Percentiles rank a stretch among this genome's conserved stretches.
phyloP scores from a whole-genome alignment of 176 grass and related monocot species.

The Aegilops umbellulata region DNA sequence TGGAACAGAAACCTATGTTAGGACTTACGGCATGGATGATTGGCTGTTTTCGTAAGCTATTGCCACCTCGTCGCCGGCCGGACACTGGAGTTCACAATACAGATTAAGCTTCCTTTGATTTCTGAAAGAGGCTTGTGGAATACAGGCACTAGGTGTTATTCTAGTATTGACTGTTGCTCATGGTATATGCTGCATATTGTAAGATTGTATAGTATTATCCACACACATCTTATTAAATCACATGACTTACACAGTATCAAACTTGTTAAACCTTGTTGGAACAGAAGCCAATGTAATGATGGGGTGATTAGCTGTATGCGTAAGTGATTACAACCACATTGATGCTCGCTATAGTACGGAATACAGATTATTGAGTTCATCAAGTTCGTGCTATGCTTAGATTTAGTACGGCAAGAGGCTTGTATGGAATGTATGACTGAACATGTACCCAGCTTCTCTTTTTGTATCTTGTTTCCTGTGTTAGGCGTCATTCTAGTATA shows the following conservation, averaged over 20 bases:
- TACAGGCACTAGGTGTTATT: neutral
- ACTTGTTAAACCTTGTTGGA: neutral
- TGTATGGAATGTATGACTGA: neutral
- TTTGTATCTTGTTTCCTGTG: neutral
- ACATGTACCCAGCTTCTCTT: neutral
- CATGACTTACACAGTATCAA: neutral
- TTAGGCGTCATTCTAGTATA: neutral
- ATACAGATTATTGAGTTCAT: neutral
- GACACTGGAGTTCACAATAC: neutral
- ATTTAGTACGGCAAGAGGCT: neutral
- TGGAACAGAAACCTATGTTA: neutral
- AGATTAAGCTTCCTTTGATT: neutral
- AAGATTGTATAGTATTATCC: neutral
- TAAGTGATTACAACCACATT: neutral
- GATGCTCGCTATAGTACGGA: neutral
- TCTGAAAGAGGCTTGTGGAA: neutral
- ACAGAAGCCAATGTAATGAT: neutral
- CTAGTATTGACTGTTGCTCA: neutral
- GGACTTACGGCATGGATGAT: neutral
- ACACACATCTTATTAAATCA: neutral
- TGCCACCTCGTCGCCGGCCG: neutral
- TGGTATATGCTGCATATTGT: neutral
- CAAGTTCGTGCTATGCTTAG: neutral
- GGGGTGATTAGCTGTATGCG: neutral
- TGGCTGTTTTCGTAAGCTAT: neutral